A percentile compares a stretch with the other conserved stretches of the same genome.
Conservation (phyloP, 768 basidiomycete genomes). For the Tylopilus felleus region DNA sequence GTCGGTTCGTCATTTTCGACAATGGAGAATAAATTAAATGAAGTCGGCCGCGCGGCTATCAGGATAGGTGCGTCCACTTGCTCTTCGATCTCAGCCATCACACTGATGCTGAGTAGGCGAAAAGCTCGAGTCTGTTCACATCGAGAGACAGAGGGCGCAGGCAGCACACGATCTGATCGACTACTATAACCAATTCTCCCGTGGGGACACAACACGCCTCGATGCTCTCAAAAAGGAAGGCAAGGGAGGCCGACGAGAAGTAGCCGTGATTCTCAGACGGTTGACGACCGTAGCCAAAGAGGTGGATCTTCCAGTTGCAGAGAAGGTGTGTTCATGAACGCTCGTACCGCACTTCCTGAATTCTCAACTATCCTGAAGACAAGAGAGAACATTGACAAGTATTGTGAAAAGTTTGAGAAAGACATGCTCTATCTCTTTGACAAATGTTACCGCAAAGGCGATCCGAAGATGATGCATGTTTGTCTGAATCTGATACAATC, state of each 20-base stretch:
- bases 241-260: constrained; percentile 80
- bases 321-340: constrained; percentile 52
- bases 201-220: constrained; percentile 69
- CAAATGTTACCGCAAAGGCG: constrained; percentile 91
- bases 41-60: constrained; percentile 91
- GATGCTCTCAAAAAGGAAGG: constrained; percentile 85
- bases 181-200: constrained; percentile 89
- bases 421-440: constrained; percentile 97
- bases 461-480: constrained; percentile 99
- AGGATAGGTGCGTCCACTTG: constrained; percentile 63
- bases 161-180: constrained; percentile 92
- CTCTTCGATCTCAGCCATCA: not conserved
- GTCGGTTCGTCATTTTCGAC: constrained; percentile 84
- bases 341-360: not conserved
- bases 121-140: constrained; percentile 91
- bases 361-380: constrained; percentile 47
- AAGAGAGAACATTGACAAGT: constrained; percentile 88
- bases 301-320: constrained; percentile 81
- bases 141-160: constrained; percentile 88
- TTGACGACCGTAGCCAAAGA: constrained; percentile 89
- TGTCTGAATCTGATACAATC: constrained; percentile 28
- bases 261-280: constrained; percentile 82
- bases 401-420: constrained; percentile 98
- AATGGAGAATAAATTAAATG: constrained; percentile 89
- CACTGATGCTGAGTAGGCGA: constrained; percentile 56